Percentiles rank a stretch among this genome's conserved stretches.
Evolutionary conservation across 345 rosid species (phyloP).

Genomic region (Lepidium sativum): DNA sequence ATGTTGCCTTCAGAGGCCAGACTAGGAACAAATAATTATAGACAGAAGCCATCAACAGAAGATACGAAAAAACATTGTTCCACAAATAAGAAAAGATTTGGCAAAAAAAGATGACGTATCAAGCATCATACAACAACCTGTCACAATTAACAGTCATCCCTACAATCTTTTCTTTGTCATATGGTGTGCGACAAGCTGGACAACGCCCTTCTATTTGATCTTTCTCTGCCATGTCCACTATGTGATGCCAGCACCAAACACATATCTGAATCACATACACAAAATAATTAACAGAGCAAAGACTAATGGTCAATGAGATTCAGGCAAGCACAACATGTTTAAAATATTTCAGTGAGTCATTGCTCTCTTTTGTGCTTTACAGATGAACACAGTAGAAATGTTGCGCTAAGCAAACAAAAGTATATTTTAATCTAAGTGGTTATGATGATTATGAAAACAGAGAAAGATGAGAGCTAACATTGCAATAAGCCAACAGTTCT

Average conservation of each 20-base stretch:
- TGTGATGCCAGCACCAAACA: constrained; percentile 98
- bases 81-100: neutral
- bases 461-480: neutral
- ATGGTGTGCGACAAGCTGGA: constrained; percentile 80
- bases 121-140: constrained; percentile 33
- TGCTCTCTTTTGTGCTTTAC: neutral
- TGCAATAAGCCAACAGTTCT: neutral
- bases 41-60: constrained; percentile 13
- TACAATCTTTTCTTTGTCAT: constrained; percentile 87
- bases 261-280: constrained; percentile 43
- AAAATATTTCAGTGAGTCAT: neutral
- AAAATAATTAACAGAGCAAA: neutral
- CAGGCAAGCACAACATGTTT: neutral
- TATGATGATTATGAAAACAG: neutral
- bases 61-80: neutral
- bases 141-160: constrained; percentile 68
- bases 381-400: neutral
- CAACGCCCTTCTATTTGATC: constrained; percentile 75
- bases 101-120: neutral
- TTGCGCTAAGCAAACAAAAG: neutral
- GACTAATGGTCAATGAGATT: neutral
- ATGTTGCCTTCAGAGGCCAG: constrained; percentile 31
- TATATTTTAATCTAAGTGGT: neutral
- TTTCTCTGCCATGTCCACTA: constrained; percentile 94
- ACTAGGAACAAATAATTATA: constrained; percentile 11